Percentiles rank a stretch among this genome's conserved stretches.
These are phyloP conservation scores for Starmerella stigmatis DNA, from an alignment of 805 yeast species.

Conservation along the genomic window DNA sequence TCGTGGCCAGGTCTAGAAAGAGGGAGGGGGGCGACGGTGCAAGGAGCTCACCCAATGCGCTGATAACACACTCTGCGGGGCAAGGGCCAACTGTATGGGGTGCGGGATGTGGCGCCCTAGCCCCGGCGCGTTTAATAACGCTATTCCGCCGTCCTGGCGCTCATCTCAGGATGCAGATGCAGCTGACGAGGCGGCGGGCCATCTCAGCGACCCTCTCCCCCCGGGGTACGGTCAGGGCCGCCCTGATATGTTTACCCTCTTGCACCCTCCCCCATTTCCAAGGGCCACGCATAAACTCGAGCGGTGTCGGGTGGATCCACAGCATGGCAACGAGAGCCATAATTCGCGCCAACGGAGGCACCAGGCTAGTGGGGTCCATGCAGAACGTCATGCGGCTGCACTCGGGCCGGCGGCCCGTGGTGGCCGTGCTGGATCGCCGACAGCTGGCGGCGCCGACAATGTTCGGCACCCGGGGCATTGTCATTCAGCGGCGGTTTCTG, in stretches of 20 bases:
- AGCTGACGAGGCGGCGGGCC: neutral
- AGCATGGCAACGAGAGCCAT: neutral
- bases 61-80: slow-evolving; percentile 1
- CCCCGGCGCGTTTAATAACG: slow-evolving; percentile 1
- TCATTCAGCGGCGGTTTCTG: slow-evolving; percentile 22
- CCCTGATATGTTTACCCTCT: neutral
- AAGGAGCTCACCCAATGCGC: neutral
- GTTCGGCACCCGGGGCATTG: slow-evolving; percentile 16
- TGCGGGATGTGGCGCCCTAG: neutral
- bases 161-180: too few species aligned
- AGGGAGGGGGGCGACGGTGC: neutral
- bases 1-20: neutral
- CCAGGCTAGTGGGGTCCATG: neutral
- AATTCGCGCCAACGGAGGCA: neutral
- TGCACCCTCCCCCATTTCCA: too few species aligned
- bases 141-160: neutral
- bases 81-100: slow-evolving; percentile 2
- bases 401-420: neutral
- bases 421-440: slow-evolving; percentile 1
- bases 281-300: too few species aligned
- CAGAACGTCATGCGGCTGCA: neutral
- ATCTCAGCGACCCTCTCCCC: neutral
- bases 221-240: too few species aligned
- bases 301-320: too few species aligned
- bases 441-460: neutral